Evolutionary conservation across 345 rosid species (phyloP).

Genomic region (Passiflora organensis): DNA sequence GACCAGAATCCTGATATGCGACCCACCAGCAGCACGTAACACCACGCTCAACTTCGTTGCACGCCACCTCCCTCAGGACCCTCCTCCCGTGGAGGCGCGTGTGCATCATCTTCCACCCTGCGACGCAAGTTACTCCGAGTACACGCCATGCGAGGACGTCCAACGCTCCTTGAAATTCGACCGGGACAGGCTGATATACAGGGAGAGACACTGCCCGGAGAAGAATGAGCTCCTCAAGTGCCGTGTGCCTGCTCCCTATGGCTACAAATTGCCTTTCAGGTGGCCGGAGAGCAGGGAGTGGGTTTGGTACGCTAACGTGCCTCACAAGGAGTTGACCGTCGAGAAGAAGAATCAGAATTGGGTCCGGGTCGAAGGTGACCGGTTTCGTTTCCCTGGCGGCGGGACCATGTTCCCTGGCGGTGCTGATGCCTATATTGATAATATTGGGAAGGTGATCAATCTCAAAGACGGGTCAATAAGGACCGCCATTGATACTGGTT

Average conservation of each 20-base stretch:
- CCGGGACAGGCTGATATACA: constrained; percentile 52
- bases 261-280: constrained; percentile 67
- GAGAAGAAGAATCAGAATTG: constrained; percentile 95
- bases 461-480: too few species aligned
- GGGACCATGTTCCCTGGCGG: constrained; percentile 76
- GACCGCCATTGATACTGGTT: too few species aligned
- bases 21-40: neutral
- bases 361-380: constrained; percentile 60
- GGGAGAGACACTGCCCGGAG: constrained; percentile 82
- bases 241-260: constrained; percentile 74
- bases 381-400: constrained; percentile 85
- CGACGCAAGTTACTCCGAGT: constrained; percentile 39
- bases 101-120: constrained; percentile 52
- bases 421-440: too few species aligned
- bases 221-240: constrained; percentile 48
- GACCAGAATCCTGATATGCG: neutral
- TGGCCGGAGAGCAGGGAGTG: constrained; percentile 89
- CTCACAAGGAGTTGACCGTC: constrained; percentile 76
- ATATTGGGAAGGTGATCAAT: too few species aligned
- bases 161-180: constrained; percentile 51
- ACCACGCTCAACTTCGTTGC: constrained; percentile 45
- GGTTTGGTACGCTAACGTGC: constrained; percentile 90
- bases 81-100: constrained; percentile 35
- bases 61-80: constrained; percentile 49
- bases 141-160: constrained; percentile 77